These are phyloP conservation scores for Podospora comata DNA, from an alignment of 495 filamentous ascomycete species.

Conservation along the genomic window DNA sequence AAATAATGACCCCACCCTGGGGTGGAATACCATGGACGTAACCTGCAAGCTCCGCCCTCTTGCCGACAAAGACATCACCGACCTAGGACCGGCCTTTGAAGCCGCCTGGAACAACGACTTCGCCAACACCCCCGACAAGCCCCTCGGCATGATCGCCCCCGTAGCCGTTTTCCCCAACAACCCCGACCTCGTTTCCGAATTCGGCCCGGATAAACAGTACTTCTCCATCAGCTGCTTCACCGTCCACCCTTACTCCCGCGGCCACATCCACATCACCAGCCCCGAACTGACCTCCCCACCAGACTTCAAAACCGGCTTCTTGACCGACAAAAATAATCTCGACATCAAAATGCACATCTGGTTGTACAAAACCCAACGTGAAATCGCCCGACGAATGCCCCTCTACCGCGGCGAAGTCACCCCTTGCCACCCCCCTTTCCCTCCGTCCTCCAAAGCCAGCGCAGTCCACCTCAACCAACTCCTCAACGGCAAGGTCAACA, in stretches of 20 bases:
- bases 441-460: conserved; percentile 42
- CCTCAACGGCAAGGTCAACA: conserved; percentile 14
- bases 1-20: conserved; percentile 32
- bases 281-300: conserved; percentile 32
- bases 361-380: conserved; percentile 54
- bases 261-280: conserved; percentile 53
- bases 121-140: too few relatives aligned
- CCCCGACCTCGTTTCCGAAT: too few relatives aligned
- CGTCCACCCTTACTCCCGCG: conserved; percentile 55
- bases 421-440: conserved; percentile 51
- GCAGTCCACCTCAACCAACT: neutral
- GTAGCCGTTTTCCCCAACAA: too few relatives aligned
- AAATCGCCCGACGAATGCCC: conserved; percentile 53
- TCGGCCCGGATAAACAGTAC: too few relatives aligned
- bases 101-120: too few relatives aligned
- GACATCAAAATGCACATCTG: conserved; percentile 47
- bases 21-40: conserved; percentile 50
- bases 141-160: too few relatives aligned
- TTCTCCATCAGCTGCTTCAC: conserved; percentile 34
- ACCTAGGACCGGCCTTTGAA: too few relatives aligned
- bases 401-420: conserved; percentile 53
- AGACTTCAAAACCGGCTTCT: conserved; percentile 45
- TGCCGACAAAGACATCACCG: too few relatives aligned
- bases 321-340: conserved; percentile 42
- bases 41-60: conserved; percentile 33